Evolutionary conservation across 257 asterid genomes (phyloP).

Genomic region (Striga asiatica): DNA sequence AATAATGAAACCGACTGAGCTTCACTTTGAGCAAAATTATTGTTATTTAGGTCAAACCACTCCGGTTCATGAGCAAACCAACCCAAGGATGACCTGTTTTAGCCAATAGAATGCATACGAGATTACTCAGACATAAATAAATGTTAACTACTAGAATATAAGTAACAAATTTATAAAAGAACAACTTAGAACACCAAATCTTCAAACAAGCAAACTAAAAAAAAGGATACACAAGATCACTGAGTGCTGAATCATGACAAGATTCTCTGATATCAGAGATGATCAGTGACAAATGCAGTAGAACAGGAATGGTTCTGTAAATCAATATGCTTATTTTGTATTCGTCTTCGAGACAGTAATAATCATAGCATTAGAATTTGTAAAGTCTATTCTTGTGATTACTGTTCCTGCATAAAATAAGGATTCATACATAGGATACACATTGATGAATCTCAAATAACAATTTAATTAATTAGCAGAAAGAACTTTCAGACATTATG

Average conservation of each 20-base stretch:
- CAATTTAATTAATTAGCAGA: too few relatives aligned
- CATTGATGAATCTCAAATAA: too few relatives aligned
- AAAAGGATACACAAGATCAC: not conserved
- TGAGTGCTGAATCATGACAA: not conserved
- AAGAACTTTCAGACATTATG: too few relatives aligned
- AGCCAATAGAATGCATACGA: not conserved
- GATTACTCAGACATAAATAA: constrained; percentile 12
- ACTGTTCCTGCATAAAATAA: too few relatives aligned
- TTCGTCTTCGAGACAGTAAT: too few relatives aligned
- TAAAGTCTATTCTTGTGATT: too few relatives aligned
- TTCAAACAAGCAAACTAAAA: not conserved
- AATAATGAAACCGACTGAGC: constrained; percentile 77
- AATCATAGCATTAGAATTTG: too few relatives aligned
- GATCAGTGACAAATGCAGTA: not conserved
- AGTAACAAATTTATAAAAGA: not conserved
- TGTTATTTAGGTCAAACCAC: constrained; percentile 73
- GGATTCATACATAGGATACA: too few relatives aligned
- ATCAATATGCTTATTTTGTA: not conserved
- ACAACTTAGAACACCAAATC: constrained; percentile 7
- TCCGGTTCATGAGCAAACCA: constrained; percentile 95
- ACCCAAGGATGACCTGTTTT: constrained; percentile 75
- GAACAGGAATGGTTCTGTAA: too few relatives aligned
- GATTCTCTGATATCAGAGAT: not conserved
- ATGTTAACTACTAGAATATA: constrained; percentile 7
- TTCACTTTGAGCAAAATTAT: constrained; percentile 76